Base-by-base conservation (phyloP, 192 early-diverging fungal species). In the Backusella tuberculispora region DNA sequence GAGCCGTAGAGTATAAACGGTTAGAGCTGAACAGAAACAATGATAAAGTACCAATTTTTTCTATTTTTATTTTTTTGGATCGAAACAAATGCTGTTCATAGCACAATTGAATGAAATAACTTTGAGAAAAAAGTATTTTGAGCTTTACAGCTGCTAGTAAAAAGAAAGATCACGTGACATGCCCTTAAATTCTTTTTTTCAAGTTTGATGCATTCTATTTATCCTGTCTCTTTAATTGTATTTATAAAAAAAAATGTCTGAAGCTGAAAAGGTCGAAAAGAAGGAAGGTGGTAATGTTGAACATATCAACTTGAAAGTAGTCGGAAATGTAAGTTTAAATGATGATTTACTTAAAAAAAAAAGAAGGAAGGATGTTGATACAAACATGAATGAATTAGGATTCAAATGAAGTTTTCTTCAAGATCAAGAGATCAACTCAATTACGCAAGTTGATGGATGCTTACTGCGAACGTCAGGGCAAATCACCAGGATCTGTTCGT, bases 391-490 rank as follows among this genome's bases (percentile, higher is more conserved):
- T 26, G 26, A 38, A 41, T 10, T 9, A 94, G 95, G 95, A 89
- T 77, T 86, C 84, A 72, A 89, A 87, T 56, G 92, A 94, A 77
- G 89, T 94, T n/a, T 90, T 91, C 80, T 99, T 99, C 86, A 99
- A 97, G 86, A 99, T 99, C 84, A 99, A 98, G 84, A 88, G 92
- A 45, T 85, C 89, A 15, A 97, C 97, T 21, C 94, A 91, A 73
- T 88, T 99, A 37, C 89, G 91, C 67, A 96, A 97, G 76, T 84
- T 99, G 70, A 97, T 99, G 94, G 93, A 96, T 70, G 95, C 97
- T 10, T 99, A 96, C 76, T 91, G 94, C 74, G 85, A 89, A 5
- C 93, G 96, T 50, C 92, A 94, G 53, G 95, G 95, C 69, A 88
- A 97, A 85, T 80, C 90, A 19, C 78, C 83, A 26, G 81, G 80